Conservation (phyloP, 108 stramenopile genomes). For the Cyclotella distinguenda region DNA sequence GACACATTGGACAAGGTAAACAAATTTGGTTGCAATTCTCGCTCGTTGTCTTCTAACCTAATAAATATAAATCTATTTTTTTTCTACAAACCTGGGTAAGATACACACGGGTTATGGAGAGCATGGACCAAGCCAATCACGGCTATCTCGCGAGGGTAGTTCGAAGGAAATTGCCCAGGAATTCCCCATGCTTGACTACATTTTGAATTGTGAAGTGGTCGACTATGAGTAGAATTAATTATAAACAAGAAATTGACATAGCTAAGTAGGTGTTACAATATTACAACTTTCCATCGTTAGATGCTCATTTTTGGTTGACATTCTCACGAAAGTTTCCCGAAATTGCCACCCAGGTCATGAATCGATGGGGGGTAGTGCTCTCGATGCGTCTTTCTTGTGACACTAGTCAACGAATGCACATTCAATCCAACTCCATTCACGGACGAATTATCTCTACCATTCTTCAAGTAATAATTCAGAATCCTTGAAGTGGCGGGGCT, state of each 20-base stretch:
- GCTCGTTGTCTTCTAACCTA: too few relatives aligned
- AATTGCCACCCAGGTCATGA: slow-evolving; percentile 50
- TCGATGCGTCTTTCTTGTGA: slow-evolving; percentile 60
- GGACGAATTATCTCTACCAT: slow-evolving; percentile 50
- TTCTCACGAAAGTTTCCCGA: slow-evolving; percentile 24
- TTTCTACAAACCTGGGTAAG: too few relatives aligned
- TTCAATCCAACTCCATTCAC: slow-evolving; percentile 21
- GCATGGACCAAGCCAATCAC: slow-evolving; percentile 52
- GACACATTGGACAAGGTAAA: slow-evolving; percentile 49
- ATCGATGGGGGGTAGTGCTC: slow-evolving; percentile 50
- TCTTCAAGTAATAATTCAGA: slow-evolving; percentile 82
- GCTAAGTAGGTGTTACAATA: background rate
- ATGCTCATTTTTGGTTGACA: too few relatives aligned
- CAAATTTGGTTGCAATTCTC: too few relatives aligned
- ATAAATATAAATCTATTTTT: too few relatives aligned
- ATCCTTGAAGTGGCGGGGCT: slow-evolving; percentile 83
- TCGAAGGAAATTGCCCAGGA: slow-evolving; percentile 34
- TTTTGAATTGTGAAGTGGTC: slow-evolving; percentile 51
- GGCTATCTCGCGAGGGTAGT: slow-evolving; percentile 44
- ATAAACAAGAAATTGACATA: background rate
- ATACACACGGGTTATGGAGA: slow-evolving; percentile 69
- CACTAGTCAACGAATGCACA: slow-evolving; percentile 41
- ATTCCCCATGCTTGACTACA: slow-evolving; percentile 61
- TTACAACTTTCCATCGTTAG: background rate
- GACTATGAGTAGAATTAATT: slow-evolving; percentile 22